phyloP scores from a whole-genome alignment of 164 flowering plant genomes.

The Magnolia kwangsiensis region DNA sequence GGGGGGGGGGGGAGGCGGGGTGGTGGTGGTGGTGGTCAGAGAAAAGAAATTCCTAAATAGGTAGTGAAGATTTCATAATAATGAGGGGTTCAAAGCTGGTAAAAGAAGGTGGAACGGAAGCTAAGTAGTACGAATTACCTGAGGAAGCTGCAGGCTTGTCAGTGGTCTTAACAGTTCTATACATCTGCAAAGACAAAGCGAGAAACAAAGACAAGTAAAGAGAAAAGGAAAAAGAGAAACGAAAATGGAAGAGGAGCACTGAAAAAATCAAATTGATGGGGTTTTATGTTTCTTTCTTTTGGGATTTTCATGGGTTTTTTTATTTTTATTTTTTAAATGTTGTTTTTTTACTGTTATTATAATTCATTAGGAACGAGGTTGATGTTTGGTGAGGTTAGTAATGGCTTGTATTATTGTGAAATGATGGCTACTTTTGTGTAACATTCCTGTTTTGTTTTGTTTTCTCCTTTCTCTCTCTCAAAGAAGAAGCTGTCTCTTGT shows the following conservation, averaged over 20 bases:
- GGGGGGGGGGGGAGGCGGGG: too few relatives aligned
- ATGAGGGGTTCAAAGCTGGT: constrained; percentile 16
- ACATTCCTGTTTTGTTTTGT: too few relatives aligned
- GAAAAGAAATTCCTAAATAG: constrained; percentile 10
- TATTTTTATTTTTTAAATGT: too few relatives aligned
- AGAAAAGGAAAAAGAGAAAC: constrained; percentile 3
- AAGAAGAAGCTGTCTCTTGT: constrained; percentile 24
- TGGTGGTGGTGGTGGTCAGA: not conserved
- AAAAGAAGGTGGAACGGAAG: constrained; percentile 8
- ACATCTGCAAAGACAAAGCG: constrained; percentile 54
- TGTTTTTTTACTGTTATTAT: not conserved
- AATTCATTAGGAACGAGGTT: constrained; percentile 42
- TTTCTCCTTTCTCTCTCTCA: constrained; percentile 14
- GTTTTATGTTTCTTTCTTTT: not conserved
- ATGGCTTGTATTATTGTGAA: constrained; percentile 50
- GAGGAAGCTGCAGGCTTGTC: constrained; percentile 78
- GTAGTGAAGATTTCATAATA: constrained; percentile 10
- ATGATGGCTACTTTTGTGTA: constrained; percentile 51
- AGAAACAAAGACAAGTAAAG: constrained; percentile 7
- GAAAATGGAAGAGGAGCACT: not conserved
- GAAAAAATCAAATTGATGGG: not conserved
- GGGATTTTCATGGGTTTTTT: constrained; percentile 18
- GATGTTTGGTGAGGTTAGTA: constrained; percentile 38
- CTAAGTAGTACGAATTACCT: constrained; percentile 56
- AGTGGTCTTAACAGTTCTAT: constrained; percentile 78